A percentile compares a stretch with the other conserved stretches of the same genome.
phyloP scores from a whole-genome alignment of 805 yeast genomes.

The Priceomyces carsonii region DNA sequence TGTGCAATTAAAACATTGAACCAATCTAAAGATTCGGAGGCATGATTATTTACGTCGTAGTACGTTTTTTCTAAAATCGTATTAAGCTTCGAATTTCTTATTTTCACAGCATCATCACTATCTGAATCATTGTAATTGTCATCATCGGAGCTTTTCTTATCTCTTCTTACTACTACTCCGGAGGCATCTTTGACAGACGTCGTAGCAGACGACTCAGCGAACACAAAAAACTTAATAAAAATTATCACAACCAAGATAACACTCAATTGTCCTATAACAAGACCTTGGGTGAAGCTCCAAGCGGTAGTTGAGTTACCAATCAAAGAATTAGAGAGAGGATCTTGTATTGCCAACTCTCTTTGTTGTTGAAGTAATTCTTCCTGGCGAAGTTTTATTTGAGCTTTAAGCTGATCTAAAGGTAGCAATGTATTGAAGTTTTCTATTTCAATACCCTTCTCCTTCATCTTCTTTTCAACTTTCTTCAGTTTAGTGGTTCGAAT shows the following conservation, averaged over 20 bases:
- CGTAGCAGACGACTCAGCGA: constrained; percentile 56
- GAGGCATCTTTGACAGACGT: constrained; percentile 26
- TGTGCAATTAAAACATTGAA: constrained; percentile 93
- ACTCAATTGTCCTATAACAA: constrained; percentile 71
- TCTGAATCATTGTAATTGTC: constrained; percentile 16
- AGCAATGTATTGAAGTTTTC: constrained; percentile 1
- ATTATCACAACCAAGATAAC: constrained; percentile 63
- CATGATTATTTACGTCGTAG: constrained; percentile 84
- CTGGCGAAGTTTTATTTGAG: constrained; percentile 29
- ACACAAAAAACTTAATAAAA: constrained; percentile 74
- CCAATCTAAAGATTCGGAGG: constrained; percentile 94
- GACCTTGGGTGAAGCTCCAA: constrained; percentile 80
- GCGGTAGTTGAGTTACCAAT: constrained; percentile 9
- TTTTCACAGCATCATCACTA: constrained; percentile 13
- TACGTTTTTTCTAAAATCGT: constrained; percentile 86
- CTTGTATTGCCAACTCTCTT: constrained; percentile 20
- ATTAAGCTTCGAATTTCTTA: constrained; percentile 20
- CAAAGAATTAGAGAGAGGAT: constrained; percentile 3
- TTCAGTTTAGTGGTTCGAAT: neutral
- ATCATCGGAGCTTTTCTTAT: constrained; percentile 21
- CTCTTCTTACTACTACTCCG: constrained; percentile 34
- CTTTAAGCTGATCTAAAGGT: constrained; percentile 22
- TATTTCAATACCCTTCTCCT: too few relatives aligned
- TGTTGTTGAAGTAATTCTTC: constrained; percentile 30
- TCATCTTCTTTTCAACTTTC: neutral